A percentile compares a stretch with the other conserved stretches of the same genome.
Evolutionary conservation across 2,329 filamentous ascomycete genomes (phyloP).

Genomic region (Xylariaceae sp.): DNA sequence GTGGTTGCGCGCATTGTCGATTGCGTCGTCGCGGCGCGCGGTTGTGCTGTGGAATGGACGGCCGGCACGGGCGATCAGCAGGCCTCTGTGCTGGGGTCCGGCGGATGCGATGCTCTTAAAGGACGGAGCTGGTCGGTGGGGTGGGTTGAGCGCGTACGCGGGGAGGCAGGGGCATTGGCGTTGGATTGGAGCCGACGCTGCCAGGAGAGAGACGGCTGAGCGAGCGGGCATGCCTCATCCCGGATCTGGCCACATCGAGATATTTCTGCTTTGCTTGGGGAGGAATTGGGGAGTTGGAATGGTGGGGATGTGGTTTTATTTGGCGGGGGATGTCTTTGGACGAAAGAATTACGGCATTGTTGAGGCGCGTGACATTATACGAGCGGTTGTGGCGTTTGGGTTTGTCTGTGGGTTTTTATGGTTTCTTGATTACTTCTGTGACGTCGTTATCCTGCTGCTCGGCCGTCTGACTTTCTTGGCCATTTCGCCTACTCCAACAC

Average conservation of each 20-base stretch:
- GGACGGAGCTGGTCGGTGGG: too few species aligned
- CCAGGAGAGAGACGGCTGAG: slow-evolving; percentile 26
- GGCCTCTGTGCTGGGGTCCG: neutral
- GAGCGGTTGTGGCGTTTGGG: neutral
- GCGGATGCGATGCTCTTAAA: neutral
- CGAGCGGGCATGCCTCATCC: slow-evolving; percentile 63
- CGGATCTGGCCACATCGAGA: slow-evolving; percentile 30
- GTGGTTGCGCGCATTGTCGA: slow-evolving; percentile 54
- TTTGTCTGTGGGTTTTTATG: neutral
- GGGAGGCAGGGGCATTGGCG: slow-evolving; percentile 21
- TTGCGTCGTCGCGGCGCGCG: slow-evolving; percentile 33
- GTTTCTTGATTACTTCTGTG: too few species aligned
- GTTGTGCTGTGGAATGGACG: slow-evolving; percentile 44
- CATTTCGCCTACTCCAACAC: too few species aligned
- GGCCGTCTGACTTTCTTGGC: too few species aligned
- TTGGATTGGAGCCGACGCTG: slow-evolving; percentile 20
- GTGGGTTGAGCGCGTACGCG: neutral
- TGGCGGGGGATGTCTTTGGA: too few species aligned
- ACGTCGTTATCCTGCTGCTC: too few species aligned
- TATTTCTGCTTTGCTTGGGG: neutral
- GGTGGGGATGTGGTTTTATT: too few species aligned
- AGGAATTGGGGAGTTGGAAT: neutral
- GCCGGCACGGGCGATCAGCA: neutral
- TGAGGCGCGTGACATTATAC: neutral
- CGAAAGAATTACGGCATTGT: slow-evolving; percentile 16